Percentiles rank a stretch among this genome's conserved stretches.
Evolutionary conservation across 1,284 basidiomycete species (phyloP).

Genomic region (Volvariella surrecta): DNA sequence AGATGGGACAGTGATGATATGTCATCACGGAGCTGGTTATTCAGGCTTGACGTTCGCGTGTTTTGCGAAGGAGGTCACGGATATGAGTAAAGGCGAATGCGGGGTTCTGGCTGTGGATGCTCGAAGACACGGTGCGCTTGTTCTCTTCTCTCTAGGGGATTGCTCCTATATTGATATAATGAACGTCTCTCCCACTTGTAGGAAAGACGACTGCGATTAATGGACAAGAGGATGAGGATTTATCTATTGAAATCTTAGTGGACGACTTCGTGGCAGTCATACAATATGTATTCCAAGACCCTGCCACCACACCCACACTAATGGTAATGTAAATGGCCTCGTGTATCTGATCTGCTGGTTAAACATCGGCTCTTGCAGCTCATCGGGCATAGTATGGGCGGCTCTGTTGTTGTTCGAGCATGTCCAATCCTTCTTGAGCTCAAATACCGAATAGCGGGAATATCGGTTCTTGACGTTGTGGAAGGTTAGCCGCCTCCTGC

Average conservation of each 20-base stretch:
- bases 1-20: conserved; percentile 68
- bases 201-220: conserved; percentile 49
- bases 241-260: conserved; percentile 66
- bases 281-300: conserved; percentile 60
- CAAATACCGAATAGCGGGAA: conserved; percentile 71
- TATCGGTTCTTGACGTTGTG: conserved; percentile 91
- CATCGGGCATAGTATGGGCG: conserved; percentile 88
- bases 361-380: conserved; percentile 38
- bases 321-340: conserved; percentile 48
- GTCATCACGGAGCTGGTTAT: conserved; percentile 94
- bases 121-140: conserved; percentile 84
- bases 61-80: conserved; percentile 71
- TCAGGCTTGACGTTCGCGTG: conserved; percentile 85
- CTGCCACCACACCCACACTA: conserved; percentile 55
- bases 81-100: conserved; percentile 59
- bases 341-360: conserved; percentile 3
- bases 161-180: conserved; percentile 6
- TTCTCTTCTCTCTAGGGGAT: conserved; percentile 4
- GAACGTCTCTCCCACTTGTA: conserved; percentile 23
- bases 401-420: conserved; percentile 74
- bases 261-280: conserved; percentile 67
- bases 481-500: conserved; percentile 55
- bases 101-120: conserved; percentile 85
- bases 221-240: conserved; percentile 47
- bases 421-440: conserved; percentile 57